phyloP scores from a whole-genome alignment of 305 asterid genomes.

The Rubia balearica region DNA sequence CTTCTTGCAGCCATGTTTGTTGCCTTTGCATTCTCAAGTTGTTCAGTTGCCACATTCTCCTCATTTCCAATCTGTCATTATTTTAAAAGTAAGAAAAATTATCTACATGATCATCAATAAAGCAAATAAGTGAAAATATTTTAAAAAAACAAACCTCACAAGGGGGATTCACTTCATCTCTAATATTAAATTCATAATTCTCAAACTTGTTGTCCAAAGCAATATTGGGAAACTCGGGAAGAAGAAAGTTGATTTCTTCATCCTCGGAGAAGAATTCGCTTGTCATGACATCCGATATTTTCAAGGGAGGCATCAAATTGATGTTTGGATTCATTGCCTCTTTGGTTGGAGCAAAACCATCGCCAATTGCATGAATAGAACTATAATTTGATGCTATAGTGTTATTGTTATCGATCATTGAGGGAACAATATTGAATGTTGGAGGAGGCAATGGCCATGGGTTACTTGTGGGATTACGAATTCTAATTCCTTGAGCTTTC shows the following conservation, averaged over 20 bases:
- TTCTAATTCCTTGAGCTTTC: neutral
- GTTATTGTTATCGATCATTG: neutral
- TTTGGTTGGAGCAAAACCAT: neutral
- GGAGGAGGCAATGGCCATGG: neutral
- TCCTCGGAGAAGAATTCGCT: neutral
- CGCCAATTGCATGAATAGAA: neutral
- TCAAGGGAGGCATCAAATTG: neutral
- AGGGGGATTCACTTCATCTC: neutral
- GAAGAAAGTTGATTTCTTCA: neutral
- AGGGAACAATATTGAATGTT: neutral
- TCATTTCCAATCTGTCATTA: neutral
- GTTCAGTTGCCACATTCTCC: neutral
- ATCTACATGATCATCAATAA: neutral
- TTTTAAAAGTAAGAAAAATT: neutral
- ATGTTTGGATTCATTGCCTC: neutral
- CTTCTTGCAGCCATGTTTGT: neutral
- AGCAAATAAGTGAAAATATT: neutral
- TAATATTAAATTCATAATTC: neutral
- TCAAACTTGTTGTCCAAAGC: neutral
- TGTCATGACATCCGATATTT: neutral
- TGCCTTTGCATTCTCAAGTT: neutral
- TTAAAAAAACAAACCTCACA: neutral
- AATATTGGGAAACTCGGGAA: neutral
- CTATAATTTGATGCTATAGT: neutral
- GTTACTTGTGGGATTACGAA: neutral